Evolutionary conservation across 352 stramenopile genomes (phyloP).

Genomic region (Plasmopara muralis): DNA sequence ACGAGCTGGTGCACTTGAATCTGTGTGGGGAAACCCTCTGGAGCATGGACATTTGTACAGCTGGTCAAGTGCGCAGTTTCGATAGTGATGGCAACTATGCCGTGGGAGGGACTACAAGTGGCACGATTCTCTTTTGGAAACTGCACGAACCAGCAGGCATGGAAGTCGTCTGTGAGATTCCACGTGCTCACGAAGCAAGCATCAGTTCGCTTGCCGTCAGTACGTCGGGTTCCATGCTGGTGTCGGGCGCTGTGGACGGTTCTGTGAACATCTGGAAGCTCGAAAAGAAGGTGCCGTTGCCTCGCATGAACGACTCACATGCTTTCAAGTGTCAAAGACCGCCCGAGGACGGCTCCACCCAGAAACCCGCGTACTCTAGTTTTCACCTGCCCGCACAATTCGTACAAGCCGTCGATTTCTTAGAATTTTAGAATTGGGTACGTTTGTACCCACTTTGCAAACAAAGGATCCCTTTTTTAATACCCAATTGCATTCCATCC

Average conservation of each 20-base stretch:
- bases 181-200: slow-evolving; percentile 49
- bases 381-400: slow-evolving; percentile 9
- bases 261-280: slow-evolving; percentile 60
- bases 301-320: slow-evolving; percentile 1
- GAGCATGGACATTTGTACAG: slow-evolving; percentile 38
- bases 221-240: slow-evolving; percentile 40
- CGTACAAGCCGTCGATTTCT: slow-evolving; percentile 25
- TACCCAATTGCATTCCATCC: slow-evolving; percentile 7
- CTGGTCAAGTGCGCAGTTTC: slow-evolving; percentile 59
- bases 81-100: slow-evolving; percentile 68
- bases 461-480: background rate
- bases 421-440: slow-evolving; percentile 25
- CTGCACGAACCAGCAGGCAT: slow-evolving; percentile 32
- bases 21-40: slow-evolving; percentile 40
- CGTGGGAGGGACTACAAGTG: slow-evolving; percentile 56
- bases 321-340: background rate
- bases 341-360: slow-evolving; percentile 19
- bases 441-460: too few relatives aligned
- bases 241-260: slow-evolving; percentile 56
- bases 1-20: slow-evolving; percentile 58
- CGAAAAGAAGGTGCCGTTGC: slow-evolving; percentile 5
- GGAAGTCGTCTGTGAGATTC: slow-evolving; percentile 55
- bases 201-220: slow-evolving; percentile 59
- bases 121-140: slow-evolving; percentile 65
- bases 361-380: background rate